Evolutionary conservation across 169 alveolate genomes (phyloP).

Genomic region (Theileria parva): DNA sequence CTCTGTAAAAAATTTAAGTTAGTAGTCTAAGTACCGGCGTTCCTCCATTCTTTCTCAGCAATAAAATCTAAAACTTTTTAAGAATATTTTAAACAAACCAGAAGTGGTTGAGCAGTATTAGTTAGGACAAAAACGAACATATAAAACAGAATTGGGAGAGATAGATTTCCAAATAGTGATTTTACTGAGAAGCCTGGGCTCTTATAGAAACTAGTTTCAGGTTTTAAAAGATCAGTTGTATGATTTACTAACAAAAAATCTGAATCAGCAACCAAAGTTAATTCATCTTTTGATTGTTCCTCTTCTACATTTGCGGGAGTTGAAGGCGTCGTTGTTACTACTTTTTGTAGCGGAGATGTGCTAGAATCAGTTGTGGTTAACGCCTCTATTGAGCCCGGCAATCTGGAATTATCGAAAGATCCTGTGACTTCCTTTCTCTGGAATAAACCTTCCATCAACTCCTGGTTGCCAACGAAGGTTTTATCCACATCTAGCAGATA

Average conservation of each 20-base stretch:
- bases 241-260: not conserved
- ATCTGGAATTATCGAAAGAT: not conserved
- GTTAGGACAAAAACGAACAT: slow-evolving; percentile 59
- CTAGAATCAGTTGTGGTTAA: slow-evolving; percentile 33
- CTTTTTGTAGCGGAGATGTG: not conserved
- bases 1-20: slow-evolving; percentile 7
- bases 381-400: not conserved
- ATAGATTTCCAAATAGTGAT: slow-evolving; percentile 2
- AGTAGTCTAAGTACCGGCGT: slow-evolving; percentile 36
- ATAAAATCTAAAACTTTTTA: slow-evolving; percentile 14
- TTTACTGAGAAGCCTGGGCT: not conserved
- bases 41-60: slow-evolving; percentile 59
- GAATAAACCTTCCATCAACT: not conserved
- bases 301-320: not conserved
- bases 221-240: not conserved
- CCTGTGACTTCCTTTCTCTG: not conserved
- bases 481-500: not conserved
- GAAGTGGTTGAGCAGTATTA: slow-evolving; percentile 66
- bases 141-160: slow-evolving; percentile 7
- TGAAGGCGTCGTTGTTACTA: not conserved
- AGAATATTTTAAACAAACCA: slow-evolving; percentile 24
- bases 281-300: not conserved
- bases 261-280: not conserved
- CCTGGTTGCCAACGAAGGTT: not conserved
- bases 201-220: not conserved